Conservation (phyloP, 768 basidiomycete species). For the Gyrodon lividus region DNA sequence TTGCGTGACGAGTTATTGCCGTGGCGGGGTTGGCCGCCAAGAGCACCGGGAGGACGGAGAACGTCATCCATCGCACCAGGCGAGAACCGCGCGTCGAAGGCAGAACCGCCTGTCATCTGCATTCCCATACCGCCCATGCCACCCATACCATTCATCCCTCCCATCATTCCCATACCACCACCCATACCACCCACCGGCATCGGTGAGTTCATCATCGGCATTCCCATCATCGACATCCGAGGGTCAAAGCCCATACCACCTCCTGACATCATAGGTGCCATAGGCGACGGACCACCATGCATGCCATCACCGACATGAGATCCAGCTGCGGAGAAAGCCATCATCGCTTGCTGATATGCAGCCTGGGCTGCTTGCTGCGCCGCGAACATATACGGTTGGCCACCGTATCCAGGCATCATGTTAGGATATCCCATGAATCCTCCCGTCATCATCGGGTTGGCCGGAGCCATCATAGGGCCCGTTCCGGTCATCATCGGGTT, state of each 20-base stretch:
- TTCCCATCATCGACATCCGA: conserved; percentile 80
- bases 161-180: conserved; percentile 40
- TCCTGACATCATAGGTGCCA: conserved; percentile 61
- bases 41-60: conserved; percentile 27
- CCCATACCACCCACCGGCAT: conserved; percentile 40
- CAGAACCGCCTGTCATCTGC: conserved; percentile 65
- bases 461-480: conserved; percentile 47
- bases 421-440: conserved; percentile 42
- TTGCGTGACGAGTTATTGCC: conserved; percentile 42
- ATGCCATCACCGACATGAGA: conserved; percentile 67
- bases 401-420: conserved; percentile 43
- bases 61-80: conserved; percentile 31
- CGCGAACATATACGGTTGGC: conserved; percentile 82
- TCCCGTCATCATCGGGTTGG: conserved; percentile 55
- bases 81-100: conserved; percentile 58
- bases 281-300: conserved; percentile 31
- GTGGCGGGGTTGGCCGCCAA: conserved; percentile 26
- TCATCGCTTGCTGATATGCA: conserved; percentile 89
- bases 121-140: conserved; percentile 38
- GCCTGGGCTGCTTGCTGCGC: conserved; percentile 80
- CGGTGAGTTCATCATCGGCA: conserved; percentile 61
- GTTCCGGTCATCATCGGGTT: conserved; percentile 58
- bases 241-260: conserved; percentile 61
- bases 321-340: conserved; percentile 73
- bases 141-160: conserved; percentile 41